Conservation (phyloP, 1,284 basidiomycete species). For the Caloboletus inedulis region DNA sequence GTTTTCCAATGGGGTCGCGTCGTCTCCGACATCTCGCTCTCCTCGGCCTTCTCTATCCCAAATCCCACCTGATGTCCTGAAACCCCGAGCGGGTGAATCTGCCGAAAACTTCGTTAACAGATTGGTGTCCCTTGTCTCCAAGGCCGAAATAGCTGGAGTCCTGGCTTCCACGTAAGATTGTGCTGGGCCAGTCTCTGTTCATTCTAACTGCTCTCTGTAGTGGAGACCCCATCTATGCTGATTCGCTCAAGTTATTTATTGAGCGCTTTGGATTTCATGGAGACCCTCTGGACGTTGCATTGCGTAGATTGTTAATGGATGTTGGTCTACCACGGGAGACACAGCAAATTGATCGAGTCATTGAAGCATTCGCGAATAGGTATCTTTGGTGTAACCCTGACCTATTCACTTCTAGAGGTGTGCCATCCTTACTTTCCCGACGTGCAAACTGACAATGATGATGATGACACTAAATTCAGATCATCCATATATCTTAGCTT, state of each 20-base stretch:
- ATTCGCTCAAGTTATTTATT: constrained; percentile 75
- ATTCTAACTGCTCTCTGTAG: constrained; percentile 39
- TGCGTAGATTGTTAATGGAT: constrained; percentile 90
- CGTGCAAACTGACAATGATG: not conserved
- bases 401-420: constrained; percentile 78
- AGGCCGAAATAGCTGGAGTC: constrained; percentile 73
- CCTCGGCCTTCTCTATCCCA: constrained; percentile 48
- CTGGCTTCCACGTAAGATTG: constrained; percentile 73
- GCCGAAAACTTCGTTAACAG: constrained; percentile 68
- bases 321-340: constrained; percentile 92
- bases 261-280: constrained; percentile 76
- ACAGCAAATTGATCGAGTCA: constrained; percentile 97
- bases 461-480: constrained; percentile 46
- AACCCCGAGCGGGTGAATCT: constrained; percentile 61
- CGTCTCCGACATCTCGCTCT: constrained; percentile 40
- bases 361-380: constrained; percentile 89
- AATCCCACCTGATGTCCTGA: constrained; percentile 45
- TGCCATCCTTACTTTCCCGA: constrained; percentile 16
- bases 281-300: constrained; percentile 88
- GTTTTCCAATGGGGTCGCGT: constrained; percentile 22
- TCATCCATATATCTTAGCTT: constrained; percentile 94
- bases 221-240: constrained; percentile 66
- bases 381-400: constrained; percentile 85
- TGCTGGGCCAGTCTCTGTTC: not conserved
- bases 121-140: constrained; percentile 60